Conservation (phyloP, 345 rosid species). For the Citrus glauca region DNA sequence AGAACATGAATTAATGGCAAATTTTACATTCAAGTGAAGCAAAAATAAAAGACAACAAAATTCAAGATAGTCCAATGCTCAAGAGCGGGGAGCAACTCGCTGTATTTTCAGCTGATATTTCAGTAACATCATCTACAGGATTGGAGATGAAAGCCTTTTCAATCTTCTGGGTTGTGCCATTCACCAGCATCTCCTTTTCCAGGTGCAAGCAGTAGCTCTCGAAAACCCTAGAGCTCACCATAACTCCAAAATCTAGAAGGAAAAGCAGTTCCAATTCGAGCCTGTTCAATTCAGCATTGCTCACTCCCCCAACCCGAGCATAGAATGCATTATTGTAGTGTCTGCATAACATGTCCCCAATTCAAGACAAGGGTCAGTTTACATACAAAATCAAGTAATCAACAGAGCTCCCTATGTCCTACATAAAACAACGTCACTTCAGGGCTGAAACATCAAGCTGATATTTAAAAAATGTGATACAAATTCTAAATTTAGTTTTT, state of each 20-base stretch:
- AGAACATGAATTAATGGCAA: neutral
- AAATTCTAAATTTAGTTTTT: neutral
- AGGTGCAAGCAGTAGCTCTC: conserved; percentile 75
- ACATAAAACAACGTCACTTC: neutral
- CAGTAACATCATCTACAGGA: conserved; percentile 21
- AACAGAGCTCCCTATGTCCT: neutral
- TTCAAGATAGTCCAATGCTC: conserved; percentile 8
- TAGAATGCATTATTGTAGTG: conserved; percentile 80
- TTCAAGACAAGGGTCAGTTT: neutral
- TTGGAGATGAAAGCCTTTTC: conserved; percentile 13
- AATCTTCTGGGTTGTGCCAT: conserved; percentile 17
- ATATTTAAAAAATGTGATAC: neutral
- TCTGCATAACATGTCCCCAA: conserved; percentile 26
- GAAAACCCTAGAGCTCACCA: conserved; percentile 53
- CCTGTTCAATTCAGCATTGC: conserved; percentile 71
- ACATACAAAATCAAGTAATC: neutral
- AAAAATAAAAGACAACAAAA: neutral
- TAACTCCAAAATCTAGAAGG: conserved; percentile 63
- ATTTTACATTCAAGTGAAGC: neutral
- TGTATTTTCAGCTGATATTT: conserved; percentile 18
- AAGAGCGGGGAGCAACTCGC: conserved; percentile 18
- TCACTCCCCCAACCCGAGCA: conserved; percentile 87
- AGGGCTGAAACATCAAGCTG: neutral
- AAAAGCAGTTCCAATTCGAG: conserved; percentile 80
- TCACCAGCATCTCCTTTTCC: conserved; percentile 54